phyloP scores from a whole-genome alignment of 306 rosid species.

The Prunus fruticosa region DNA sequence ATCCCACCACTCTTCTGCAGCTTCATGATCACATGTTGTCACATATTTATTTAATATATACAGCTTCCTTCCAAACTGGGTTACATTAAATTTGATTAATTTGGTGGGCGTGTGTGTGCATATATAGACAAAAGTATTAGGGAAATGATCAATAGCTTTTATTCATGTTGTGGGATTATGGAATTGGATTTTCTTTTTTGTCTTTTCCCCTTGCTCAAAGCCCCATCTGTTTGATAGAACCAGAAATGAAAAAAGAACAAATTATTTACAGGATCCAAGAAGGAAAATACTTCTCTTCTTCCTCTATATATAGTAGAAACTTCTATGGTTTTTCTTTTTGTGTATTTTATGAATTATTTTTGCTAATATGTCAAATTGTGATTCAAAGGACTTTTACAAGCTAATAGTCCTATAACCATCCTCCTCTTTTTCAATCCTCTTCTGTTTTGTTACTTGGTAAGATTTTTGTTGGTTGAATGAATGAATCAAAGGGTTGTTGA shows the following conservation, averaged over 20 bases:
- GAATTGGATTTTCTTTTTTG: not conserved
- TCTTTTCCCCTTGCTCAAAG: not conserved
- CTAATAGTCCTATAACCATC: too few species aligned
- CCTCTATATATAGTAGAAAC: too few species aligned
- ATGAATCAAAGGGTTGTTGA: too few species aligned
- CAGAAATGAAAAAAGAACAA: not conserved
- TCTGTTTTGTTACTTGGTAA: too few species aligned
- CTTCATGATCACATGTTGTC: slow-evolving; percentile 29
- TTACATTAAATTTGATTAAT: not conserved
- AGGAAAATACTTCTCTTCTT: too few species aligned
- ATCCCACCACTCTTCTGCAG: slow-evolving; percentile 36
- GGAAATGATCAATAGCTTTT: not conserved
- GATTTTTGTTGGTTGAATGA: too few species aligned
- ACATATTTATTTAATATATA: not conserved
- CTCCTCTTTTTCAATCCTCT: too few species aligned
- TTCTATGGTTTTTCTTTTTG: too few species aligned
- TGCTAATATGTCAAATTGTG: rapidly evolving
- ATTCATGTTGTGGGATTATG: not conserved
- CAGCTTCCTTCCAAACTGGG: not conserved
- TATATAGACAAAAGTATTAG: not conserved
- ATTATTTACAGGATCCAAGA: too few species aligned
- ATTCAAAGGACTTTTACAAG: too few species aligned
- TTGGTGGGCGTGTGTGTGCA: not conserved
- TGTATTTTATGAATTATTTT: too few species aligned
- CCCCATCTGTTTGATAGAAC: not conserved